phyloP scores from a whole-genome alignment of 345 rosid genomes.

The Cardamine occulta region DNA sequence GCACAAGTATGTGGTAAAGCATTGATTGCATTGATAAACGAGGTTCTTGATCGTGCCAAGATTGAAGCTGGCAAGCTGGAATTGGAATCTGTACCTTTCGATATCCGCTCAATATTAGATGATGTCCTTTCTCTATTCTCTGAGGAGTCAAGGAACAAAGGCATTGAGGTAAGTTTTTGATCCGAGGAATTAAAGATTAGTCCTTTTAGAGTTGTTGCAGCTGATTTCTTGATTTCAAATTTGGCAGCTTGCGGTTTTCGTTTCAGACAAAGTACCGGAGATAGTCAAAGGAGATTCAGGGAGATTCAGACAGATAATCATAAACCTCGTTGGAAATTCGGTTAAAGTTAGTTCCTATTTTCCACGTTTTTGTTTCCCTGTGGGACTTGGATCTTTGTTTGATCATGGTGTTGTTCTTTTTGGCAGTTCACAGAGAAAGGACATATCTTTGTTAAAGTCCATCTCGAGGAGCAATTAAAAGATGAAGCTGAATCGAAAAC shows the following conservation, averaged over 20 bases:
- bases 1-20: constrained; percentile 98
- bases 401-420: constrained; percentile 23
- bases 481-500: constrained; percentile 45
- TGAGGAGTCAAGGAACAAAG: constrained; percentile 88
- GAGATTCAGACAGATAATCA: constrained; percentile 92
- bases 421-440: constrained; percentile 94
- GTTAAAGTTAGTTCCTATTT: constrained; percentile 70
- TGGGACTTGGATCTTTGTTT: not conserved
- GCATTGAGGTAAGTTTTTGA: constrained; percentile 68
- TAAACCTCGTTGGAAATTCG: constrained; percentile 96
- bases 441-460: constrained; percentile 90
- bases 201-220: constrained; percentile 4
- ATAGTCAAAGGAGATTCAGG: constrained; percentile 90
- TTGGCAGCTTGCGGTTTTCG: constrained; percentile 85
- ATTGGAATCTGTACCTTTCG: constrained; percentile 81
- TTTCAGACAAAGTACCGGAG: constrained; percentile 90
- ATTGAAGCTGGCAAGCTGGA: constrained; percentile 96
- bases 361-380: not conserved
- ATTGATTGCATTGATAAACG: constrained; percentile 85
- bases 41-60: constrained; percentile 98
- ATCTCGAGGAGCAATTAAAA: constrained; percentile 65
- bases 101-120: constrained; percentile 80
- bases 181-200: not conserved
- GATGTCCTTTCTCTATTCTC: constrained; percentile 96
- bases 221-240: constrained; percentile 18